Percentiles rank a stretch among this genome's conserved stretches.
These are phyloP conservation scores for Oryza glumipatula DNA, from an alignment of 176 grass and related monocot species.

Conservation along the genomic window DNA sequence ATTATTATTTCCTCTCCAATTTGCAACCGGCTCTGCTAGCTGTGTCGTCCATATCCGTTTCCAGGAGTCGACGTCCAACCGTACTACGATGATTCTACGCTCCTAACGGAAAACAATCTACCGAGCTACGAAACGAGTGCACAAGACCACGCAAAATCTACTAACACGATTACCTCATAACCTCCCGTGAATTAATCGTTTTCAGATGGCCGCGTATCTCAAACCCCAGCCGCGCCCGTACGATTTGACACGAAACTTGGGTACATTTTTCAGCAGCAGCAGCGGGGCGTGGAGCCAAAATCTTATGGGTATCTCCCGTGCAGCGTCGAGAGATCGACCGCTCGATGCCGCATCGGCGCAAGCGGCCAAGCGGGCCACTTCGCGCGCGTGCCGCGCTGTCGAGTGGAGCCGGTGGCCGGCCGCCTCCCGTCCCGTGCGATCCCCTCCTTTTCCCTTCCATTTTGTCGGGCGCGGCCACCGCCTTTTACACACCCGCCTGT, in stretches of 20 bases:
- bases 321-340: too few relatives aligned
- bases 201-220: not conserved
- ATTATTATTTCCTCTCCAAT: not conserved
- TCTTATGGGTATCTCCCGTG: not conserved
- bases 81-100: not conserved
- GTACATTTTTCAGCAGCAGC: not conserved
- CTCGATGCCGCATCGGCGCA: not conserved
- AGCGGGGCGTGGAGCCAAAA: not conserved
- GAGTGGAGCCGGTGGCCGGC: conserved; percentile 10
- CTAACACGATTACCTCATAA: too few relatives aligned
- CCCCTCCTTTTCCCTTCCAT: not conserved
- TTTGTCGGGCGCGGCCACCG: not conserved
- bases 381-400: conserved; percentile 13
- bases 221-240: not conserved
- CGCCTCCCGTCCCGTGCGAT: not conserved
- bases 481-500: not conserved
- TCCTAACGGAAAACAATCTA: not conserved
- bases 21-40: not conserved
- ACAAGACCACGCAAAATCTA: not conserved
- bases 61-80: not conserved
- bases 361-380: conserved; percentile 22
- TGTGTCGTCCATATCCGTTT: not conserved
- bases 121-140: not conserved
- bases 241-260: not conserved
- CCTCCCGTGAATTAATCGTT: not conserved